These are phyloP conservation scores for Penicillium sp. DNA, from an alignment of 2,329 filamentous ascomycete genomes.

Conservation along the genomic window DNA sequence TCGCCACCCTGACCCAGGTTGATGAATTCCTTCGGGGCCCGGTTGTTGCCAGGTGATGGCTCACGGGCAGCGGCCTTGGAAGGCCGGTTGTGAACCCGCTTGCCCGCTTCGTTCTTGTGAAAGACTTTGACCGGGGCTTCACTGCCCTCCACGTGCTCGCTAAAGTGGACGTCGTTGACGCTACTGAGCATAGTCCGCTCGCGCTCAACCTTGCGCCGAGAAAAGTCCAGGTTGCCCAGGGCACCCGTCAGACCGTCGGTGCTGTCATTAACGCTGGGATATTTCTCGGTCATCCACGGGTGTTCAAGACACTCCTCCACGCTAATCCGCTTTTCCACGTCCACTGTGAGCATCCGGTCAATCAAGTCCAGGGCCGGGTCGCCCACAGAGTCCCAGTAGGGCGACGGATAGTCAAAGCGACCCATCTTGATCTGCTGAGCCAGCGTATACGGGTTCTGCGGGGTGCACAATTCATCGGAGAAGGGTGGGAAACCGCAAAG, in stretches of 20 bases:
- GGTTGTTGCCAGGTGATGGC: constrained; percentile 63
- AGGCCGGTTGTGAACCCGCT: constrained; percentile 45
- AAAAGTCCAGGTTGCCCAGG: constrained; percentile 77
- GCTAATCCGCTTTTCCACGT: constrained; percentile 77
- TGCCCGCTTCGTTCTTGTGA: constrained; percentile 63
- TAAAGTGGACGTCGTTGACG: constrained; percentile 71
- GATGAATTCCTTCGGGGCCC: constrained; percentile 74
- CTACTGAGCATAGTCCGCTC: constrained; percentile 82
- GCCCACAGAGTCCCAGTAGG: constrained; percentile 88
- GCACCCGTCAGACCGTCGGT: constrained; percentile 91
- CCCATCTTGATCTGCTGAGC: constrained; percentile 88
- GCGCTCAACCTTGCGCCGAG: constrained; percentile 72
- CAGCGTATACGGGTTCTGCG: constrained; percentile 79
- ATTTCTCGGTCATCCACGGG: constrained; percentile 74
- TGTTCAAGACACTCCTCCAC: constrained; percentile 89
- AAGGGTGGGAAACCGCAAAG: constrained; percentile 96
- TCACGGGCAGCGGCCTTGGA: constrained; percentile 49
- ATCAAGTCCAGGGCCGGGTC: constrained; percentile 90
- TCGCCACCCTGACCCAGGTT: constrained; percentile 84
- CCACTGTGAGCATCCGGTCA: constrained; percentile 88
- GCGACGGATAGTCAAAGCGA: constrained; percentile 89
- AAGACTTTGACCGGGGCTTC: constrained; percentile 69
- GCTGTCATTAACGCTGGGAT: constrained; percentile 70
- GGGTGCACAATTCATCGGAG: constrained; percentile 82
- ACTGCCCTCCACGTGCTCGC: constrained; percentile 55